Base-by-base conservation (phyloP, 2,329 filamentous ascomycete genomes). In the Cercospora sp. region DNA sequence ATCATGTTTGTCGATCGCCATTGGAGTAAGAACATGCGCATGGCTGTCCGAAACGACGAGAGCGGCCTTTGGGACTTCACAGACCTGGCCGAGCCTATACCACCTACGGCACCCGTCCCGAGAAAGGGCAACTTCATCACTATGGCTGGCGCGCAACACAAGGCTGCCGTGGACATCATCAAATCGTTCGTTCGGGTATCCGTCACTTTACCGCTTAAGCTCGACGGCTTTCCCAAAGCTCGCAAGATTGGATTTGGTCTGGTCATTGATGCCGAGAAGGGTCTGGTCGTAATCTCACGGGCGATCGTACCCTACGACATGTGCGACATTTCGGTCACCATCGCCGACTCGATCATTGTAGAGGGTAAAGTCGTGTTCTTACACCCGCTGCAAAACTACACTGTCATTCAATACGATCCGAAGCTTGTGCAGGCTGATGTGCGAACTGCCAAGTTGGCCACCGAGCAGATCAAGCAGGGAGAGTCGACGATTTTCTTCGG, bases 141-240 rank as follows among this genome's bases (percentile, higher is more conserved):
- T 78, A 87, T 99, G 70, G 91, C 94, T 74, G 93, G 95, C 73
- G 91, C 94, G 68, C 91, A 91, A 67, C 91, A 97, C 77, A 90
- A 93, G 26, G 92, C 92, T 18, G 94, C 95, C n/a, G 93, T 94
- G 2, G 93, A 97, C 72, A 88, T 99, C 70, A 92, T 99, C 45
- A 90, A 92, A 72, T 97, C 94, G 77, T 98, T 99, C 78, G 94
- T 99, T 28, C 91, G 95, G 45, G 91, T 99, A 65, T 90, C 92
- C 71, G 96, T 94, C 75, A 91, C 90, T 26, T 94, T 99, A 90
- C 95, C 95, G 0, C 83, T 99, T 70, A 98, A 98, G 83, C 86
- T 99, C 9, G 95, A 99, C 78, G 95, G 95, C n/a, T 99, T 97
- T 78, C 96, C 95, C 5, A 92, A 95, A 79, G 93, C 95, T 72